Conservation (phyloP, 495 filamentous ascomycete species). For the Aspergillus asperescens region DNA sequence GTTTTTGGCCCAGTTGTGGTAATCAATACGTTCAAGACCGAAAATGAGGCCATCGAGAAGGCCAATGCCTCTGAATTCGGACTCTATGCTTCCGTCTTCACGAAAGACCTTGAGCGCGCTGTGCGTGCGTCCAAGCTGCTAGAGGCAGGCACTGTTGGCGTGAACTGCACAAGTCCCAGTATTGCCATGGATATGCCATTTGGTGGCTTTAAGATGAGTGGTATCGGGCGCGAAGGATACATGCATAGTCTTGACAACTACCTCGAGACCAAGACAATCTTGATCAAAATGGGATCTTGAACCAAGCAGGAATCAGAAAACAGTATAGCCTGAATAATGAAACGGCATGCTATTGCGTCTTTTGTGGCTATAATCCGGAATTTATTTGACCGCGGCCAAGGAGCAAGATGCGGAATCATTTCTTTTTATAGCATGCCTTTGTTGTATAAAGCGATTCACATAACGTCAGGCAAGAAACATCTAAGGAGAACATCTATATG, state of each 20-base stretch:
- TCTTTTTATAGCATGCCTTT: neutral
- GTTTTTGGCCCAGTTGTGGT: slow-evolving; percentile 87
- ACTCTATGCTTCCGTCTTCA: slow-evolving; percentile 77
- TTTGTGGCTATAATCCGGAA: neutral
- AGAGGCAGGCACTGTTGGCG: slow-evolving; percentile 66
- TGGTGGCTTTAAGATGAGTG: slow-evolving; percentile 88
- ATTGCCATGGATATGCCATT: slow-evolving; percentile 62
- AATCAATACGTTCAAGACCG: slow-evolving; percentile 71
- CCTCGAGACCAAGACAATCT: slow-evolving; percentile 45
- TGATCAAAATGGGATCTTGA: slow-evolving; percentile 24
- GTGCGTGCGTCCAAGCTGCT: slow-evolving; percentile 29
- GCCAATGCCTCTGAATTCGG: slow-evolving; percentile 85
- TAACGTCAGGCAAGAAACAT: neutral
- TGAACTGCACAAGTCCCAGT: slow-evolving; percentile 69
- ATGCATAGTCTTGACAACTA: slow-evolving; percentile 44
- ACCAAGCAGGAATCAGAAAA: neutral
- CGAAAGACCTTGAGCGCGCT: slow-evolving; percentile 60
- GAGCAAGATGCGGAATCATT: neutral
- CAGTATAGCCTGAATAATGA: neutral
- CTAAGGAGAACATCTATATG: neutral
- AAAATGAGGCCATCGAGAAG: slow-evolving; percentile 70
- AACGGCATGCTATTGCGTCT: neutral
- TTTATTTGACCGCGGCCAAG: neutral
- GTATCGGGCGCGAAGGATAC: slow-evolving; percentile 65
- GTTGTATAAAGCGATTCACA: neutral